Evolutionary conservation across 2,329 filamentous ascomycete species (phyloP).

Genomic region (Fusarium transvaalense): DNA sequence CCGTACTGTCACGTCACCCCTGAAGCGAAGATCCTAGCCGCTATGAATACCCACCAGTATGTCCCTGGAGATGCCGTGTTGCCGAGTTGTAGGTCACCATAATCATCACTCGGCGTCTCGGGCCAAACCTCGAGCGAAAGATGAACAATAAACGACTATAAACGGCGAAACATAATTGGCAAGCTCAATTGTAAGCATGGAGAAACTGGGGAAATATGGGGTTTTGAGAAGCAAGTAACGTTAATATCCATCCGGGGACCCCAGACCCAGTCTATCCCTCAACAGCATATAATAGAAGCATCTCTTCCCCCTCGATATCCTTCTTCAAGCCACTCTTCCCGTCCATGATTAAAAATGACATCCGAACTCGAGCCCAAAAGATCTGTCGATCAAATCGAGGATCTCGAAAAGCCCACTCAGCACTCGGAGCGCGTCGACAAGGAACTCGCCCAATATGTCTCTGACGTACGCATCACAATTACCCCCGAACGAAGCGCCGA

Average conservation of each 20-base stretch:
- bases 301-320: background rate
- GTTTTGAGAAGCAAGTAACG: conserved; percentile 5
- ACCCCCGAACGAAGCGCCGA: conserved; percentile 69
- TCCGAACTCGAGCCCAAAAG: conserved; percentile 32
- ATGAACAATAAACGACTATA: background rate
- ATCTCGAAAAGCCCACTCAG: conserved; percentile 58
- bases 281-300: background rate
- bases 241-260: conserved; percentile 14
- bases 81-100: no score
- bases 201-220: conserved; percentile 8
- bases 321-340: no score
- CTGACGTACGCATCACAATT: conserved; percentile 67
- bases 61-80: no score
- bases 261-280: background rate
- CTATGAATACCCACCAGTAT: no score
- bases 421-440: conserved; percentile 70
- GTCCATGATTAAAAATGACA: conserved; percentile 13
- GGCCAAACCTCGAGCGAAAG: conserved; percentile 16
- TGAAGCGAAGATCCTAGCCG: no score
- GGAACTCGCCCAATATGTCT: conserved; percentile 76
- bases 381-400: conserved; percentile 47
- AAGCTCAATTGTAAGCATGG: background rate
- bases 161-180: background rate
- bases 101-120: no score
- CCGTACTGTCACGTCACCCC: no score